phyloP scores from a whole-genome alignment of 2,329 filamentous ascomycete genomes.

The Teratosphaeriaceae sp. region DNA sequence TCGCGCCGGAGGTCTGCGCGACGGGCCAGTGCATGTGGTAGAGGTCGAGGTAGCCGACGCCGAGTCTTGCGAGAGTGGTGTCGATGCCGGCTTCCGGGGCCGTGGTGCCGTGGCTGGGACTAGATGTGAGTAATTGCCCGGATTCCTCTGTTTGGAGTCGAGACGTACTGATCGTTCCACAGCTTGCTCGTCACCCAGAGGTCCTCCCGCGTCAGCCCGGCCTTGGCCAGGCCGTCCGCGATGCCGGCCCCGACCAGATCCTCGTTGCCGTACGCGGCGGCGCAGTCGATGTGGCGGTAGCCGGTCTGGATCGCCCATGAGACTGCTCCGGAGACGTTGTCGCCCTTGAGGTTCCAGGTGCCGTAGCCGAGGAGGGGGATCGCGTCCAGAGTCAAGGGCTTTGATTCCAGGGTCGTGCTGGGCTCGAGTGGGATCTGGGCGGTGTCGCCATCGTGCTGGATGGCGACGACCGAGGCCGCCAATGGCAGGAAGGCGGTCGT shows the following conservation, averaged over 20 bases:
- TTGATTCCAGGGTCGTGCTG: slow-evolving; percentile 6
- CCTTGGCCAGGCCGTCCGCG: slow-evolving; percentile 27
- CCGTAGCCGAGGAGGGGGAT: slow-evolving; percentile 33
- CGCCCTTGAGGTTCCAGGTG: slow-evolving; percentile 32
- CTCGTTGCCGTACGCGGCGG: slow-evolving; percentile 40
- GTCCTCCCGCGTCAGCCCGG: slow-evolving; percentile 28
- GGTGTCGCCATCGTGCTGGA: slow-evolving; percentile 5
- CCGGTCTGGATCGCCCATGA: slow-evolving; percentile 39
- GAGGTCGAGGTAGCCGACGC: slow-evolving; percentile 37
- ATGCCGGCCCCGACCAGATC: slow-evolving; percentile 39
- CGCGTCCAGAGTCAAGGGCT: slow-evolving; percentile 20
- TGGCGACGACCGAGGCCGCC: slow-evolving; percentile 14
- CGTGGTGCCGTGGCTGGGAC: slow-evolving; percentile 22
- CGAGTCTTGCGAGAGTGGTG: slow-evolving; percentile 34
- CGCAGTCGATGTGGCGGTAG: slow-evolving; percentile 50
- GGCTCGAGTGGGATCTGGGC: slow-evolving; percentile 21
- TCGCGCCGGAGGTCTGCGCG: slow-evolving; percentile 13
- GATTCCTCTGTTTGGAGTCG: not conserved
- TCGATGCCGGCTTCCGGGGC: slow-evolving; percentile 28
- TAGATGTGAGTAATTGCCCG: not conserved
- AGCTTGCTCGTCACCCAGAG: slow-evolving; percentile 35
- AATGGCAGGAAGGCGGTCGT: slow-evolving; percentile 16
- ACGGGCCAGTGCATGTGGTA: slow-evolving; percentile 43
- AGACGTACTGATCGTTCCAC: slow-evolving; percentile 30
- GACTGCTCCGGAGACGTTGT: slow-evolving; percentile 31